Base-by-base conservation (phyloP, 805 yeast genomes). In the Saturnispora zaruensis region DNA sequence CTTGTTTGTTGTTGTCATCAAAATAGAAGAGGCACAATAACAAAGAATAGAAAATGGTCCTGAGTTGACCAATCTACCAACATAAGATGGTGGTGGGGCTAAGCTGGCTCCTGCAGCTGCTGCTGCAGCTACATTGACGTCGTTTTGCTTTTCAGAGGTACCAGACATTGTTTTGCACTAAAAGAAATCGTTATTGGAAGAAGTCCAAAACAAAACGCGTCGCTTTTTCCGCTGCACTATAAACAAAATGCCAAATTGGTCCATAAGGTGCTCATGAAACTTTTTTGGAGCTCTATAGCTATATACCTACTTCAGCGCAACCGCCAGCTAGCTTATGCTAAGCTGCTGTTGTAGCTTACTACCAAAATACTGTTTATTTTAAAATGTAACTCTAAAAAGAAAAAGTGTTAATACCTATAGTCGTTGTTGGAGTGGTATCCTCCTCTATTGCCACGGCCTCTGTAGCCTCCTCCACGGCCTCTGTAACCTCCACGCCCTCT, bases 1-100 rank as follows among this genome's bases (percentile, higher is more conserved):
- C 72, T 93, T 93, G 77, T 93, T 93, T 53, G 98, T 90, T 54
- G 90, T 89, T 28, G 99, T 93, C 99, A 93, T 93, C 66, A 93
- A 72, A 58, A 93, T 93, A 23, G 99, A 93, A 21, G 99, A 87
- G 49, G 77, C 74, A 76, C 99, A 93, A 79, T 93, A 93, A 34
- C 85, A 77, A 52, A 82, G 64, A 59, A 87, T 86, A 45, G 95
- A 84, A 51, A 85, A 62, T 9, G 83, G 82, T 7, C 79, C 82
- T 13, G 79, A 75, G 64, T 78, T 78, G 53, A 75, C 76, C 20
- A 68, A 32, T 28, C 57, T 56, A 8, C 56, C 52, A 34, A 51
- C 37, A 23, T 55, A 52, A 14, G 58, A 54, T 11, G 58, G 52
- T 8, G 51, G 53, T 32, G 56, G 54, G 16, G 55, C 46, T 24